Conservation (phyloP, 225 moss, liverwort and hornwort species). For the Pleurozium schreberi region DNA sequence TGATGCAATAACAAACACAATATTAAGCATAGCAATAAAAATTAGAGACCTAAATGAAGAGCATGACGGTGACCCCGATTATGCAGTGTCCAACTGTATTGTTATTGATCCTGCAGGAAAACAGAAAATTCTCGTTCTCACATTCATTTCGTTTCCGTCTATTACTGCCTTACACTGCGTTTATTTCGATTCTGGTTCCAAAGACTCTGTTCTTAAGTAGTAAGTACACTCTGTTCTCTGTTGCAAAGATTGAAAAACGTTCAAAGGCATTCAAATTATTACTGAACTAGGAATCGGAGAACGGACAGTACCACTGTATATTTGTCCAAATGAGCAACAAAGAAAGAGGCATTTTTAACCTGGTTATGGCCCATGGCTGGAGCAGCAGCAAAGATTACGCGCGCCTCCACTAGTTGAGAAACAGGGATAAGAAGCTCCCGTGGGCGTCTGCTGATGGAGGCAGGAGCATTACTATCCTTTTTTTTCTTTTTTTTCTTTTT, state of each 20-base stretch:
- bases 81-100: background rate
- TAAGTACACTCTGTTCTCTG: too few relatives aligned
- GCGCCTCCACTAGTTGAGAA: constrained; percentile 48
- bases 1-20: constrained; percentile 9
- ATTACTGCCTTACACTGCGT: background rate
- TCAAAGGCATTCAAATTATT: background rate
- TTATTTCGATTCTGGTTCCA: background rate
- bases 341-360: constrained; percentile 5
- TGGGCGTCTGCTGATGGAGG: constrained; percentile 5
- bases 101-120: background rate
- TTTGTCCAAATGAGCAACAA: background rate
- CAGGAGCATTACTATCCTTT: background rate
- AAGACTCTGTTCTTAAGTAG: background rate
- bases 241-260: background rate
- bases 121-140: background rate
- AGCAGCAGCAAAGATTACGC: constrained; percentile 48
- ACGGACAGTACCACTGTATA: background rate
- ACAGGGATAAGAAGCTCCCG: constrained; percentile 51
- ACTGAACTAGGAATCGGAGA: background rate
- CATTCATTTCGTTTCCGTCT: background rate
- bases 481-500: too few relatives aligned
- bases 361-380: constrained; percentile 65
- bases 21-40: background rate
- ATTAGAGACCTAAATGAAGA: background rate
- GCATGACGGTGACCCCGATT: background rate